phyloP scores from a whole-genome alignment of 805 yeast genomes.

The Metschnikowia bowlesiae region DNA sequence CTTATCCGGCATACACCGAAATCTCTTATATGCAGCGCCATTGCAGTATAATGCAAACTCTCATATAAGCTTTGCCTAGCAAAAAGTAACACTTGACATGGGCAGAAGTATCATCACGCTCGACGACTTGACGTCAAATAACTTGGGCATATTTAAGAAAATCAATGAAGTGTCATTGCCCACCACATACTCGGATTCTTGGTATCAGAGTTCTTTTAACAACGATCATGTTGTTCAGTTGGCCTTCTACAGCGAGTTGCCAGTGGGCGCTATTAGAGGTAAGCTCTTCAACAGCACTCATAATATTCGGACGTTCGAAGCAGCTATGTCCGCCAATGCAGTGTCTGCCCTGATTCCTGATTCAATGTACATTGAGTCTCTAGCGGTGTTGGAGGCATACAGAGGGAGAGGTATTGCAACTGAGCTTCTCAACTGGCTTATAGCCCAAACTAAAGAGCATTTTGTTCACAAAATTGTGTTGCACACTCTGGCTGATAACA shows the following conservation, averaged over 20 bases:
- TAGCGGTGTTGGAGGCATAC: slow-evolving; percentile 67
- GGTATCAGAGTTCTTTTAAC: slow-evolving; percentile 47
- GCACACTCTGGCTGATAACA: slow-evolving; percentile 49
- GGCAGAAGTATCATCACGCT: slow-evolving; percentile 45
- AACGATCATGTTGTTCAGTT: slow-evolving; percentile 51
- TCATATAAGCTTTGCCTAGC: not conserved
- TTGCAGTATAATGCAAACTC: not conserved
- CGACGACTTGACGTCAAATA: slow-evolving; percentile 58
- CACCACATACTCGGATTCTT: slow-evolving; percentile 44
- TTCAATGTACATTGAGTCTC: slow-evolving; percentile 57
- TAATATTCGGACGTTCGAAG: slow-evolving; percentile 27
- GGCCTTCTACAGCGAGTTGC: slow-evolving; percentile 68
- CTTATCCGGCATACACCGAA: not conserved
- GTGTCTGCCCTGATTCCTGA: slow-evolving; percentile 38
- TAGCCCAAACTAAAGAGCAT: slow-evolving; percentile 50
- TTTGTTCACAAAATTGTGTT: slow-evolving; percentile 50
- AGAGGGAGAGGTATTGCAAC: slow-evolving; percentile 58
- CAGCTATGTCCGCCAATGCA: slow-evolving; percentile 17
- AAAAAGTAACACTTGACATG: slow-evolving; percentile 14
- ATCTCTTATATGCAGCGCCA: not conserved
- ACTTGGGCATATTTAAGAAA: slow-evolving; percentile 53
- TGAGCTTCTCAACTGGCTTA: slow-evolving; percentile 51
- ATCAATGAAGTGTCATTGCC: slow-evolving; percentile 55
- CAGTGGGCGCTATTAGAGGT: slow-evolving; percentile 75
- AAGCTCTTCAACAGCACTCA: slow-evolving; percentile 42